These are phyloP conservation scores for Apiospora aurea DNA, from an alignment of 2,329 filamentous ascomycete genomes.

Conservation along the genomic window DNA sequence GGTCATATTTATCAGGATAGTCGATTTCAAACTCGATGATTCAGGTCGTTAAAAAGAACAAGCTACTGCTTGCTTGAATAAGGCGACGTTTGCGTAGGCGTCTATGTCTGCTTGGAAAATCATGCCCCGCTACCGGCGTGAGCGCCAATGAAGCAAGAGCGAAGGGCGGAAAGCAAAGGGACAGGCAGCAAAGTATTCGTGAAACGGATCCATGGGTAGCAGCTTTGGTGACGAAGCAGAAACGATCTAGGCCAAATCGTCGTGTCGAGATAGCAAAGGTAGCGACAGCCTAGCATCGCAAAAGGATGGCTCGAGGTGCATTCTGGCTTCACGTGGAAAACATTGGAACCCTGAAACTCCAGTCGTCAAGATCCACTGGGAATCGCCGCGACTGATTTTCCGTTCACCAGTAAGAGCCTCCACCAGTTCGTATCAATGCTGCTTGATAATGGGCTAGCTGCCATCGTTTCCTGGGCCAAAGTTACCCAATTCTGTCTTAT, in stretches of 20 bases:
- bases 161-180: too few relatives aligned
- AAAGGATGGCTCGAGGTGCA: background rate
- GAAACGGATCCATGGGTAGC: too few relatives aligned
- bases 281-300: background rate
- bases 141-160: background rate
- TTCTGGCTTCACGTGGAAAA: background rate
- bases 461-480: background rate
- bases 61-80: too few relatives aligned
- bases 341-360: background rate
- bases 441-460: background rate
- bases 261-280: background rate
- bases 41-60: too few relatives aligned
- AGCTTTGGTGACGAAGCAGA: too few relatives aligned
- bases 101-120: too few relatives aligned
- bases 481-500: background rate
- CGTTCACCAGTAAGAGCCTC: background rate
- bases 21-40: background rate
- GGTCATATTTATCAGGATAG: background rate
- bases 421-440: too few relatives aligned
- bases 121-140: background rate
- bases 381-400: slow-evolving; percentile 5
- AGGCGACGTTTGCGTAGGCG: too few relatives aligned
- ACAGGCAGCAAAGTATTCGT: too few relatives aligned
- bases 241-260: too few relatives aligned
- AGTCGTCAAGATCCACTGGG: background rate